Evolutionary conservation across 306 rosid genomes (phyloP), one percentile per base, ranked within the genome.

Genomic region (Cicer bijugum): DNA sequence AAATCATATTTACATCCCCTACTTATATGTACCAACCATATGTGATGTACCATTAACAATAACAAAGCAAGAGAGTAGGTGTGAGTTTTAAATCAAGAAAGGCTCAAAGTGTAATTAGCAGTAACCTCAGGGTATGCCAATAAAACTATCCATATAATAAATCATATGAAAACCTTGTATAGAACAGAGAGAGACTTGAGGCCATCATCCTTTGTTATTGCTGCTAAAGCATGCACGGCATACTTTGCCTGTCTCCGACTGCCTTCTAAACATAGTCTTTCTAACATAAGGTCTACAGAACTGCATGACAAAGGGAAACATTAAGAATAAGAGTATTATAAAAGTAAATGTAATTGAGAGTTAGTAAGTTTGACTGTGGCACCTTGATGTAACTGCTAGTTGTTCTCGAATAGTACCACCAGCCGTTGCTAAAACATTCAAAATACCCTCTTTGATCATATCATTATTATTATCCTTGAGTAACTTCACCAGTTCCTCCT

Each of bases 171-270:
- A 82, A 94, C 99, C 99, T 94, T 94, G 82, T 91, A 94, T 19
- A 94, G 80, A 86, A 94, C 97, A 84, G 99, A 94, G 47, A 94
- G 99, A 65, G 97, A 89, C 85, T 94, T 94, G 61, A 94, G 97
- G 82, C 99, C 99, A 75, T 94, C 99, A 69, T 94, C 99, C 80
- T 91, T 94, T 81, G 99, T 94, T 75, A 94, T 94, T 28, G 99
- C 92, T 56, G 97, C 99, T 52, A 94, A 82, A 35, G 99, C 96
- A 80, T 94, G 99, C 44, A 94, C 97, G 57, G 97, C 99, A 87
- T 94, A 94, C 86, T 94, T 94, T 70, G 99, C 97, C 88, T 94
- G 99, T 79, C 87, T 85, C 81, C 96, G 85, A 85, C 85, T 91
- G 45, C 99, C 99, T 84, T 94, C 99, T 80, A 94, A 86, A 75